A percentile compares a stretch with the other conserved stretches of the same genome.
Conservation (phyloP, 345 rosid genomes). For the Aurinia saxatilis region DNA sequence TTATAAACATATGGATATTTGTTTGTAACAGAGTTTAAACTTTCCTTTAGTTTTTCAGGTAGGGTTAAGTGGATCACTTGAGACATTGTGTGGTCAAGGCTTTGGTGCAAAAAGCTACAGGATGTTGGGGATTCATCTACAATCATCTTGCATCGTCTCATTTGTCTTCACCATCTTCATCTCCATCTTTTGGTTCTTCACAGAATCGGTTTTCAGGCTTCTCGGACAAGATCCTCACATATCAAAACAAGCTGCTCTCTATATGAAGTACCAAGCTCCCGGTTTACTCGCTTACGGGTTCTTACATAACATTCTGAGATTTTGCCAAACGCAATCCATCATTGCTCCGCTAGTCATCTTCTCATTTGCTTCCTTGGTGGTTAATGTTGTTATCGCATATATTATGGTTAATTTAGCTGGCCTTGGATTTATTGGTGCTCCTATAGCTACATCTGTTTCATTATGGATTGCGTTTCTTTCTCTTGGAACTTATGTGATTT, state of each 20-base stretch:
- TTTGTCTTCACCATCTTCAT: constrained; percentile 40
- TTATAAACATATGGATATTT: too few species aligned
- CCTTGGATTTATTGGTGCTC: constrained; percentile 59
- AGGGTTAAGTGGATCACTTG: constrained; percentile 77
- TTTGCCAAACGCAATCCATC: constrained; percentile 70
- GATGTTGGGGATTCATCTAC: constrained; percentile 63
- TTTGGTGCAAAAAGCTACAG: constrained; percentile 64
- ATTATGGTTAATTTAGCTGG: constrained; percentile 33
- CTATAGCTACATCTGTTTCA: constrained; percentile 65
- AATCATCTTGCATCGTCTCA: constrained; percentile 66
- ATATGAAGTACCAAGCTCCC: constrained; percentile 54
- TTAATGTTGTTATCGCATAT: constrained; percentile 45
- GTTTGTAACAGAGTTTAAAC: too few species aligned
- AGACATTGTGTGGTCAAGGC: constrained; percentile 88
- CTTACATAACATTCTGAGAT: constrained; percentile 60
- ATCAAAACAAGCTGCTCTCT: constrained; percentile 47
- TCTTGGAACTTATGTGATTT: constrained; percentile 37
- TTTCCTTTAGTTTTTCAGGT: constrained; percentile 21
- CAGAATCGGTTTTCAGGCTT: constrained; percentile 40
- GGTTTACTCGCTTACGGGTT: constrained; percentile 58
- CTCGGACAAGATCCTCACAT: constrained; percentile 56
- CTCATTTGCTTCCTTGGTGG: constrained; percentile 35
- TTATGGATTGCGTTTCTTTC: constrained; percentile 47
- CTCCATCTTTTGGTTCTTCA: constrained; percentile 54
- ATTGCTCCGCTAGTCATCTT: constrained; percentile 40